Base-by-base conservation (phyloP, 108 stramenopile species). In the Aurantiochytrium sp. region DNA sequence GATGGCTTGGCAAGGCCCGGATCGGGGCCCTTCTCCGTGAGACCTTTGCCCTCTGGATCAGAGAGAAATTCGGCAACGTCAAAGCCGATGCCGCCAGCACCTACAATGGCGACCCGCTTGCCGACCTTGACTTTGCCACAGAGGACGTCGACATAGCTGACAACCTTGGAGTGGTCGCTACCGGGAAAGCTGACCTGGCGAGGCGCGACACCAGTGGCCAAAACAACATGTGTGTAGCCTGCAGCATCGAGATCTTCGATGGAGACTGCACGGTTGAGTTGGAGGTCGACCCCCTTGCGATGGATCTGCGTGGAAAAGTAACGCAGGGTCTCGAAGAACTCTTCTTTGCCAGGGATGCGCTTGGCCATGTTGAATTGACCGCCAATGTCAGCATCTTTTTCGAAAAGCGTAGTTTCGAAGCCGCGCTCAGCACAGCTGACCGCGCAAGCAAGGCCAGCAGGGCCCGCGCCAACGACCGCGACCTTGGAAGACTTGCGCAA, bases 281-380 rank as follows among this genome's bases (percentile, higher is more conserved):
- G 64, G 5, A 94, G 60, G 16, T 93, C 89, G 4, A 94, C 94
- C 0, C 89, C 87, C 6, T 51, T 18, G 51, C 16, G 93, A 58
- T 93, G 72, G 57, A 97, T 89, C 88, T 93, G 92, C 4, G 87
- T 90, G 44, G 88, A 58, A 90, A 98, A 98, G 92, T 97, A 97
- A 5, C 98, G 94, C n/a, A 98, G 88, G 5, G 98, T 98, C 94
- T 99, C 98, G 90, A 97, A 93, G 91, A 99, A 99, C 89, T 99
- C 98, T 90, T 98, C 98, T 91, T 99, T 99, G 23, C 98, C 98
- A 8, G 98, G 98, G 60, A 99, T 92, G 6, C 95, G 91, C 92
- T 99, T 98, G 60, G 98, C 98, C 96, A 98, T 96, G 91, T 98
- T 96, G 93, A 99, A 99, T 91, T 99, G 98, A 44, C 98, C 93